Evolutionary conservation across 768 basidiomycete genomes (phyloP), one percentile per base, ranked within the genome.

Genomic region (Calocybe indica): DNA sequence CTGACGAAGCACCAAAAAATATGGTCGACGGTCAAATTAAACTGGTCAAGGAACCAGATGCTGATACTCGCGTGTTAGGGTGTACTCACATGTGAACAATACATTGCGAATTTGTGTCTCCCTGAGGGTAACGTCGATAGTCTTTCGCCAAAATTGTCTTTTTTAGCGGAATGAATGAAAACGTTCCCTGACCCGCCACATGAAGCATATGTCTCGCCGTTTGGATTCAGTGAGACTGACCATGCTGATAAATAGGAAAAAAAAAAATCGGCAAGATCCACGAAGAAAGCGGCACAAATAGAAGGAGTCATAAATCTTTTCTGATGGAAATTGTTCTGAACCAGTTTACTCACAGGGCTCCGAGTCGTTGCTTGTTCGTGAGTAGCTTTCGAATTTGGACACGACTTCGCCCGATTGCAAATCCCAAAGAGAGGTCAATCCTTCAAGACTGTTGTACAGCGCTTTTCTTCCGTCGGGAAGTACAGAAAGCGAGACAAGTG

Each of bases 381-480:
- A 73, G 57, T 80, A 92, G 53, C 88, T 92, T 62, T 92, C 90
- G 49, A 80, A 79, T 47, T 72, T 78, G 8, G 80, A 86, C 0
- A 80, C 62, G 2, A 84, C 60, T 33, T 76, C 71, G 4, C 85
- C 85, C 12, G 69, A 76, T 33, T 74, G 65, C 40, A 92, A 62
- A 59, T 93, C 83, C 78, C 85, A 85, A 22, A 94, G 66, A 40
- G 69, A 75, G 0, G 90, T 91, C 29, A 85, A 76, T 1, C 93
- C 93, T 57, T 95, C 92, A 13, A 94, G 71, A 46, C 85, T 85
- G 57, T 92, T 92, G 55, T 83, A 86, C 39, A 96, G 62, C 0
- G 81, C 90, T 30, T 66, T 68, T 40, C 67, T 71, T 6, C 89
- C 93, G 41, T 80, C 73, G 0, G 77, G 73, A 13, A 83, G 76